Conservation (phyloP, 768 basidiomycete species). For the Thelephora aurantiotincta region DNA sequence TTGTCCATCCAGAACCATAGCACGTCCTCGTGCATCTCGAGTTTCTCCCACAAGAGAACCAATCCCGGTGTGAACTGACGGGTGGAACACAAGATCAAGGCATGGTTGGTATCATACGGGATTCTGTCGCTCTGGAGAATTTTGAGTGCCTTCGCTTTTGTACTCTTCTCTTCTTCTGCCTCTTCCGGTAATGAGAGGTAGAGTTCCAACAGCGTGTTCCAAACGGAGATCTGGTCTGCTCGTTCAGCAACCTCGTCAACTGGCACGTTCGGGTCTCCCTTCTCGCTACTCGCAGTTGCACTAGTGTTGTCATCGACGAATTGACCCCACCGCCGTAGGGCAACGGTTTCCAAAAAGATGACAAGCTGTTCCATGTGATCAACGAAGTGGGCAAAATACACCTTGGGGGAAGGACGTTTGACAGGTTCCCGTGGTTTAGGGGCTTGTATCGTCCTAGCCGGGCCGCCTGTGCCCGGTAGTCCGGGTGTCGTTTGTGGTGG, state of each 20-base stretch:
- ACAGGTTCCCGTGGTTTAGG: constrained; percentile 14
- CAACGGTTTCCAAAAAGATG: constrained; percentile 80
- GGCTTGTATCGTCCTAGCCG: constrained; percentile 6
- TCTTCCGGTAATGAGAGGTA: constrained; percentile 52
- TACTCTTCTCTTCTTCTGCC: constrained; percentile 15
- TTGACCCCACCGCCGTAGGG: constrained; percentile 68
- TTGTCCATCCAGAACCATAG: constrained; percentile 86
- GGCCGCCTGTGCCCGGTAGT: not conserved
- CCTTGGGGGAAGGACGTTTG: constrained; percentile 61
- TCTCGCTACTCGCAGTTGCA: not conserved
- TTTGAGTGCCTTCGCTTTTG: constrained; percentile 56
- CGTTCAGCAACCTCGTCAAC: constrained; percentile 36
- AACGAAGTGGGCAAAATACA: constrained; percentile 91
- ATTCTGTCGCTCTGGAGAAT: constrained; percentile 42
- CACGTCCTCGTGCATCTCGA: constrained; percentile 95
- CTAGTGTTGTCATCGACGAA: constrained; percentile 27
- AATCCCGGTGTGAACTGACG: constrained; percentile 71
- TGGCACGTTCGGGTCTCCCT: not conserved
- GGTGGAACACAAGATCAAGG: constrained; percentile 88
- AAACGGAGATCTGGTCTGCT: constrained; percentile 70
- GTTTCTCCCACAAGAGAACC: constrained; percentile 81
- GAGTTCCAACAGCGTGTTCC: constrained; percentile 92
- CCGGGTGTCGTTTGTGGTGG: constrained; percentile 12
- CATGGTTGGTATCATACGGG: constrained; percentile 84
- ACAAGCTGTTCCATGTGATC: constrained; percentile 78